Evolutionary conservation across 345 rosid genomes (phyloP).

Genomic region (Odontarrhena argentea): DNA sequence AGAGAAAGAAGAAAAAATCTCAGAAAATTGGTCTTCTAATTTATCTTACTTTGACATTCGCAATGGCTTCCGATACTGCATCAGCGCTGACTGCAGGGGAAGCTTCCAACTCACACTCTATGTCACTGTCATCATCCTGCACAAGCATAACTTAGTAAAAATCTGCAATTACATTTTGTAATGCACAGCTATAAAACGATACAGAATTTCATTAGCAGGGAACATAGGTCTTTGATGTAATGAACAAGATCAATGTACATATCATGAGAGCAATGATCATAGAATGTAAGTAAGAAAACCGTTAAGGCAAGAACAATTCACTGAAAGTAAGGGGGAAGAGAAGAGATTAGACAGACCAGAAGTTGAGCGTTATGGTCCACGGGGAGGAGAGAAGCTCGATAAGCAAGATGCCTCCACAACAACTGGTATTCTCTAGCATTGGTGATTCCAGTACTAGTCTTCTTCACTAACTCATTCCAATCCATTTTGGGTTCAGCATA

Average conservation of each 20-base stretch:
- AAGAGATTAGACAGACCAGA: constrained; percentile 49
- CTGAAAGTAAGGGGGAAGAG: neutral
- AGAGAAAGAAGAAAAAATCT: neutral
- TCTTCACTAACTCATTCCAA: constrained; percentile 69
- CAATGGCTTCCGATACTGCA: constrained; percentile 76
- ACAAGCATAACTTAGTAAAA: constrained; percentile 21
- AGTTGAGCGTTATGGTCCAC: constrained; percentile 57
- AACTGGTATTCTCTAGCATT: constrained; percentile 75
- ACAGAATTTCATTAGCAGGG: neutral
- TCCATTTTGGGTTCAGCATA: constrained; percentile 52
- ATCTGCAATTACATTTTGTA: constrained; percentile 7
- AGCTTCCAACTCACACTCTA: constrained; percentile 87
- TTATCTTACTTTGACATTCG: constrained; percentile 73
- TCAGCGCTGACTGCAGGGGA: constrained; percentile 65
- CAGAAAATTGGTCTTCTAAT: constrained; percentile 10
- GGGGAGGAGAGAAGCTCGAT: constrained; percentile 53
- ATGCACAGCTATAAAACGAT: constrained; percentile 11
- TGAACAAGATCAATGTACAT: neutral
- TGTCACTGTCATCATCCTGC: constrained; percentile 94
- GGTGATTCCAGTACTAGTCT: constrained; percentile 67
- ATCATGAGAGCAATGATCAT: constrained; percentile 3
- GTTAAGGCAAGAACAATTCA: neutral
- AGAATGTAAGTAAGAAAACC: neutral
- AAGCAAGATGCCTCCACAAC: constrained; percentile 96
- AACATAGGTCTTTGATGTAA: neutral